Evolutionary conservation across 2,329 filamentous ascomycete genomes (phyloP).

Genomic region (Colletotrichum melonis): DNA sequence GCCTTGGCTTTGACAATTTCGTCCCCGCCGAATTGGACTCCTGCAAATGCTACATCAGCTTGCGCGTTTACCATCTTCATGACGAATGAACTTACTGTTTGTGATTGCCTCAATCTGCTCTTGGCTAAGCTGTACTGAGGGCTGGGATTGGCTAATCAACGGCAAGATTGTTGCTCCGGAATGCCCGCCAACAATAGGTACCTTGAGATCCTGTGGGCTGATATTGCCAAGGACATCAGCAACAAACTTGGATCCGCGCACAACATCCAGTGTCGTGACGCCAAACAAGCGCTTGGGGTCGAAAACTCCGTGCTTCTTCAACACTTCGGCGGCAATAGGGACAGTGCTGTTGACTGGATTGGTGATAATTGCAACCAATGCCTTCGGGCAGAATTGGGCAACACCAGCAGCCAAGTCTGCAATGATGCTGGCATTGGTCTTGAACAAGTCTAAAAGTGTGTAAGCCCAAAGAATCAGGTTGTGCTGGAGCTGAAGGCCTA

Average conservation of each 20-base stretch:
- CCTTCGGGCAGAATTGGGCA: background rate
- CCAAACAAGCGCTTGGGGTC: background rate
- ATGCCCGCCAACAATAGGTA: conserved; percentile 81
- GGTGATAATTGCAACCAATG: background rate
- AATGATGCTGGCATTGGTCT: background rate
- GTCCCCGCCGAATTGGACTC: conserved; percentile 83
- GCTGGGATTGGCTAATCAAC: background rate
- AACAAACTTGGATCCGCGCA: conserved; percentile 48
- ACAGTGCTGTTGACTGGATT: background rate
- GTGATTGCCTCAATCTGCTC: conserved; percentile 63
- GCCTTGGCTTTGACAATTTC: conserved; percentile 91
- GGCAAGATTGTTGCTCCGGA: conserved; percentile 75
- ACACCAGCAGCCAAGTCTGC: background rate
- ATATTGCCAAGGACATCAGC: conserved; percentile 61
- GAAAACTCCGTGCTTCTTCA: background rate
- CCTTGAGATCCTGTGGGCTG: conserved; percentile 76
- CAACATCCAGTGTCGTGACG: background rate
- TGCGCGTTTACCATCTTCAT: background rate
- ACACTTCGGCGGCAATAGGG: background rate
- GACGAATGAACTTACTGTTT: conserved; percentile 51
- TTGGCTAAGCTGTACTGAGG: conserved; percentile 67
- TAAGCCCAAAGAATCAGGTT: conserved; percentile 61
- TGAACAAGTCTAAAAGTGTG: background rate
- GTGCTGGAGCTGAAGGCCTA: conserved; percentile 54
- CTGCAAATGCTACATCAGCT: background rate